Base-by-base conservation (phyloP, 2,329 filamentous ascomycete species). In the Aspergillus proliferans region DNA sequence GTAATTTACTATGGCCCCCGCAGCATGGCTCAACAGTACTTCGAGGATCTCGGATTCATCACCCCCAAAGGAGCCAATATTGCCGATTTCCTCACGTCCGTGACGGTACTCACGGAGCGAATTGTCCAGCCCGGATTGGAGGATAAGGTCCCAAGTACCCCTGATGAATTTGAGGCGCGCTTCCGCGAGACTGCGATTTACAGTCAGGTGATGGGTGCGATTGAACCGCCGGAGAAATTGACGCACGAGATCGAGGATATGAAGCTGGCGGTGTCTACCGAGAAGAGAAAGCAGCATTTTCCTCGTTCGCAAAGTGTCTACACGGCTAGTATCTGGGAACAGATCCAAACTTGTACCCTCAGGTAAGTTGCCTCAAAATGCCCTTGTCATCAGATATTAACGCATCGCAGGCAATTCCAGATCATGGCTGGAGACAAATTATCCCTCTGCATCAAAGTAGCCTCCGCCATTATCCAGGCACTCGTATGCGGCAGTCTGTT, bases 71-170 rank as follows among this genome's bases (percentile, higher is more conserved):
- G 80, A 4, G 79, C 83, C 38, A 87, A 84, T 53, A 72, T 83
- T 1, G 81, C 78, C 3, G 84, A 87, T 57, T 87, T 75, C 62
- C 62, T 86, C 9, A 86, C 84, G 1, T 81, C 81, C 47, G 78
- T 84, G 8, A 84, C 81, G 1, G 81, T 84, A 3, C 61, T 72
- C 2, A 76, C 72, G 0, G 75, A 77, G 51, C 64, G 75, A 7
- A 62, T 67, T n/a, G 65, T 76, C 40, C 56, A 53, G 21, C 51
- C 60, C 1, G 65, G 62, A 1, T 60, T 61, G 58, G 65, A 66
- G 45, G 51, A 48, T 1, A 63, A 59, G 6, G 62, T 67, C 1
- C 65, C 65, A 1, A 64, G 52, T 22, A 66, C 63, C 2, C 64
- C 73, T 0, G 61, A 65, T 7, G 64, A 68, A 6, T 75, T 86